Evolutionary conservation across 2,329 filamentous ascomycete genomes (phyloP).

Genomic region (Knufia petricola): DNA sequence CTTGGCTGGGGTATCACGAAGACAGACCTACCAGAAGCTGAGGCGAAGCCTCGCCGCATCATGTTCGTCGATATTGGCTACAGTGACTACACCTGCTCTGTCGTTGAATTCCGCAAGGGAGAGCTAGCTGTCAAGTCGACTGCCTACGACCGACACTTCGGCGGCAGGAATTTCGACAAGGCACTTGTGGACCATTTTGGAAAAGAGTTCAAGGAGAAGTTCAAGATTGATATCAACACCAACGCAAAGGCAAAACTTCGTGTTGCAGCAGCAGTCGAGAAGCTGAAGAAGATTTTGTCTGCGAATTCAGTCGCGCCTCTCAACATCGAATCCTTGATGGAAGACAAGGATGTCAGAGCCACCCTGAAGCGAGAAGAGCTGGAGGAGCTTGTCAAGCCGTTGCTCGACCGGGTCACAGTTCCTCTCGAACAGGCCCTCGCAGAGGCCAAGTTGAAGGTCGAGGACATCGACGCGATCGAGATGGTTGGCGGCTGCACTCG

Average conservation of each 20-base stretch:
- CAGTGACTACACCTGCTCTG: slow-evolving; percentile 87
- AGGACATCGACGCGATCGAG: slow-evolving; percentile 90
- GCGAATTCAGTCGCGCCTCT: slow-evolving; percentile 87
- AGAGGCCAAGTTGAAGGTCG: slow-evolving; percentile 81
- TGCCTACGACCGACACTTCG: slow-evolving; percentile 89
- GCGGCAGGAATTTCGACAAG: slow-evolving; percentile 94
- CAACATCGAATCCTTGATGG: slow-evolving; percentile 98
- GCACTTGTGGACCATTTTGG: slow-evolving; percentile 89
- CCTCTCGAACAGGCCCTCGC: slow-evolving; percentile 85
- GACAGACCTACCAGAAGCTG: slow-evolving; percentile 74
- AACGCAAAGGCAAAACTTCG: slow-evolving; percentile 85
- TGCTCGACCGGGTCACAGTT: slow-evolving; percentile 60
- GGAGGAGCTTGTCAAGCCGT: slow-evolving; percentile 77
- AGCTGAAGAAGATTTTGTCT: slow-evolving; percentile 95
- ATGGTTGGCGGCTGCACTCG: slow-evolving; percentile 90
- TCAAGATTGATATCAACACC: slow-evolving; percentile 88
- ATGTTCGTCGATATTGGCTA: slow-evolving; percentile 91
- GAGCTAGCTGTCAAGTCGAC: slow-evolving; percentile 90
- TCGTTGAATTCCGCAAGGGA: slow-evolving; percentile 95
- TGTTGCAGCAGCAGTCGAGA: slow-evolving; percentile 81
- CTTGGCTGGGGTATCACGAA: slow-evolving; percentile 98
- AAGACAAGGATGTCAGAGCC: slow-evolving; percentile 81
- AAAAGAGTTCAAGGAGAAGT: slow-evolving; percentile 93
- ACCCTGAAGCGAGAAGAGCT: slow-evolving; percentile 92
- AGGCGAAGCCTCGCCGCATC: slow-evolving; percentile 87